phyloP scores from a whole-genome alignment of 768 basidiomycete genomes.

The Sarcomyxa edulis region DNA sequence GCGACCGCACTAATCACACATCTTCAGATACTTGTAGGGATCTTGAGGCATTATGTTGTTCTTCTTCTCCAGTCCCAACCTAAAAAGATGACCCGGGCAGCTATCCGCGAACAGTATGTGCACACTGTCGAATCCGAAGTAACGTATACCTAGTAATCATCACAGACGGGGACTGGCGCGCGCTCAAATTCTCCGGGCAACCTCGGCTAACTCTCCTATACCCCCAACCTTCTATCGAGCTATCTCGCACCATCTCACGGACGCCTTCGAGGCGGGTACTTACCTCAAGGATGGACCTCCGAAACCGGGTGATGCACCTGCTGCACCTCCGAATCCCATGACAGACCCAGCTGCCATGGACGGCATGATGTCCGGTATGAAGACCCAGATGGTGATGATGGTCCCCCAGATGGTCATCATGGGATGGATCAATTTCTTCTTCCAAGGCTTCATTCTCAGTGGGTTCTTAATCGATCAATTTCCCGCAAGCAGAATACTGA shows the following conservation, averaged over 20 bases:
- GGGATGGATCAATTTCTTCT: constrained; percentile 99
- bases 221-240: constrained; percentile 68
- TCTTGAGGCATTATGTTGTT: constrained; percentile 90
- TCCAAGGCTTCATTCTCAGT: constrained; percentile 98
- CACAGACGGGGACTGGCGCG: constrained; percentile 71
- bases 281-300: constrained; percentile 87
- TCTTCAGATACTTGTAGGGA: constrained; percentile 80
- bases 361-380: constrained; percentile 98
- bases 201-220: constrained; percentile 76
- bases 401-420: constrained; percentile 97
- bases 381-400: constrained; percentile 99
- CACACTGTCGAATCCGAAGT: constrained; percentile 9
- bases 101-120: constrained; percentile 88
- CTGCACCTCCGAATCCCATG: constrained; percentile 73
- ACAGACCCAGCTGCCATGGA: constrained; percentile 92
- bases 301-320: constrained; percentile 49
- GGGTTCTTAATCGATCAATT: constrained; percentile 28
- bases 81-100: constrained; percentile 71
- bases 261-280: constrained; percentile 66
- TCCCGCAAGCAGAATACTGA: neutral
- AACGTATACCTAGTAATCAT: constrained; percentile 6
- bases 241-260: constrained; percentile 69
- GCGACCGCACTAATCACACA: neutral
- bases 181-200: constrained; percentile 78
- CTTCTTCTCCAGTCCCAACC: constrained; percentile 79